Evolutionary conservation across 129 eudicot genomes (phyloP).

Genomic region (Artemisia argyi): DNA sequence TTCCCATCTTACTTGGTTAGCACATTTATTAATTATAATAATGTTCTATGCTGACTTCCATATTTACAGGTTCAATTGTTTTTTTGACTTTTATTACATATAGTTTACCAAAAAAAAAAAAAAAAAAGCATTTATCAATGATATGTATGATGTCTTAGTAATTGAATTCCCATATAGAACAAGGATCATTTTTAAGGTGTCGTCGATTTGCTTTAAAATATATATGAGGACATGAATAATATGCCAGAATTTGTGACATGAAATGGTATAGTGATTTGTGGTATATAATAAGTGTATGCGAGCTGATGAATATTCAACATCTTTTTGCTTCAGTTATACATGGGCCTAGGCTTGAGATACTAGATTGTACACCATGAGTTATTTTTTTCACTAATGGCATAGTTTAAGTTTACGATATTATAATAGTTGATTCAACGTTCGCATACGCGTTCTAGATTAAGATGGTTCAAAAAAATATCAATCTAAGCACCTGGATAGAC

Average conservation of each 20-base stretch:
- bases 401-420: no score
- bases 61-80: not conserved
- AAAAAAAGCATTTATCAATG: no score
- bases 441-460: no score
- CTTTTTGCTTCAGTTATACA: no score
- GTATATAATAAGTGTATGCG: no score
- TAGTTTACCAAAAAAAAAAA: not conserved
- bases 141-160: no score
- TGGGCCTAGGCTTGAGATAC: not conserved
- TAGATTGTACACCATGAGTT: conserved; percentile 3
- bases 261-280: not conserved
- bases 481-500: no score
- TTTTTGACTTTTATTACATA: no score
- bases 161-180: not conserved
- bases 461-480: no score
- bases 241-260: conserved; percentile 16
- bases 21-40: not conserved
- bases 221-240: not conserved
- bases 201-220: not conserved
- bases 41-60: not conserved
- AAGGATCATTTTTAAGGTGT: not conserved
- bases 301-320: no score
- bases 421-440: not conserved
- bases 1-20: no score
- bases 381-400: no score